Conservation (phyloP, 768 basidiomycete species). For the Dentipellis fragilis region DNA sequence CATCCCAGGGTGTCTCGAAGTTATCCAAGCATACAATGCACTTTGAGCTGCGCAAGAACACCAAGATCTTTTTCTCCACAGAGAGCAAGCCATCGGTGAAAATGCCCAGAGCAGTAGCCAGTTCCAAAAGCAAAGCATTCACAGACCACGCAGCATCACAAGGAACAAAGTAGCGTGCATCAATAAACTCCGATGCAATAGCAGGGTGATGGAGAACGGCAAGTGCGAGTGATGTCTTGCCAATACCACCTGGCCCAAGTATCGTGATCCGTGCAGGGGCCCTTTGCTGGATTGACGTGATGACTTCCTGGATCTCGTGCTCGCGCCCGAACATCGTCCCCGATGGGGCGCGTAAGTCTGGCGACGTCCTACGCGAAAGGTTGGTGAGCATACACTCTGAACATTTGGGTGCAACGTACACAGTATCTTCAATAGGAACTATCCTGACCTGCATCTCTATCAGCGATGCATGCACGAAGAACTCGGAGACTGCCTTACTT, state of each 20-base stretch:
- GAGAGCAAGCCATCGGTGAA: neutral
- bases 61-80: neutral
- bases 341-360: neutral
- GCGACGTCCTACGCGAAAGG: neutral
- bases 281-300: neutral
- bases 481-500: neutral
- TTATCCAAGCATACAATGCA: constrained; percentile 2
- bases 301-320: neutral
- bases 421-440: neutral
- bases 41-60: neutral
- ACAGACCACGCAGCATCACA: constrained; percentile 1
- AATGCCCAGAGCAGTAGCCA: neutral
- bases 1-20: constrained; percentile 3
- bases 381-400: neutral
- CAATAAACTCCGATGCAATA: neutral
- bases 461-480: neutral
- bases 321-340: neutral
- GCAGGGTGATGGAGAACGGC: neutral
- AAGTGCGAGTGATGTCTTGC: constrained; percentile 7
- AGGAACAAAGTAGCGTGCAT: constrained; percentile 3
- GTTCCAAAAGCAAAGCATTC: neutral
- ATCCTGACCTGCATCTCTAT: neutral
- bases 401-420: neutral
- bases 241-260: constrained; percentile 14
- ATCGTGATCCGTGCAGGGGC: constrained; percentile 11